Conservation (phyloP, 345 rosid genomes). For the Erysimum cheiranthoides region DNA sequence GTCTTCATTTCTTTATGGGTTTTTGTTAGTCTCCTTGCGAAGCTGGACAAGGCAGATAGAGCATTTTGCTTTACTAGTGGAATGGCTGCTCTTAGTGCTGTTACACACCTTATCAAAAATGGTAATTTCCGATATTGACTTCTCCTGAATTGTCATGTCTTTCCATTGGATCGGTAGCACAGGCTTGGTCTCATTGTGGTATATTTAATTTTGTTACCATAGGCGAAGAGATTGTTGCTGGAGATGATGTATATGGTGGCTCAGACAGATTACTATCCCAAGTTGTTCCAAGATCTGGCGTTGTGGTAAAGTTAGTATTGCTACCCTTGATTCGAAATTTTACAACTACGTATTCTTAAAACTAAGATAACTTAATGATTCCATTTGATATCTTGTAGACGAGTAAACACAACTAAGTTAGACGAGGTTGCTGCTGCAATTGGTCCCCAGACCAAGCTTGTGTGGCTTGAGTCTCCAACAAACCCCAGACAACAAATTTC, state of each 20-base stretch:
- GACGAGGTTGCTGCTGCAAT: slow-evolving; percentile 80
- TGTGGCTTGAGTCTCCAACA: slow-evolving; percentile 94
- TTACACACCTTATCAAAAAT: slow-evolving; percentile 67
- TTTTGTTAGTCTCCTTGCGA: slow-evolving; percentile 74
- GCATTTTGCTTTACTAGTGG: slow-evolving; percentile 98
- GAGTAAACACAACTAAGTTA: slow-evolving; percentile 74
- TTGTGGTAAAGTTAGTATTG: slow-evolving; percentile 76
- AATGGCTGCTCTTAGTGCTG: slow-evolving; percentile 97
- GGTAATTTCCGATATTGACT: slow-evolving; percentile 49
- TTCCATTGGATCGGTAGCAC: background rate
- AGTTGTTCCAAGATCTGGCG: slow-evolving; percentile 78
- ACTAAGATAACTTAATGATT: slow-evolving; percentile 20
- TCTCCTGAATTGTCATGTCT: background rate
- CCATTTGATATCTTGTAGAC: slow-evolving; percentile 55
- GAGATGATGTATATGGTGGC: slow-evolving; percentile 95
- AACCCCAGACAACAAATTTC: slow-evolving; percentile 86
- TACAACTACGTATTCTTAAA: background rate
- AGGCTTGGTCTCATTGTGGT: slow-evolving; percentile 21
- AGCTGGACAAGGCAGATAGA: slow-evolving; percentile 94
- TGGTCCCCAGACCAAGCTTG: slow-evolving; percentile 82
- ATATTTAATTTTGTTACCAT: slow-evolving; percentile 9
- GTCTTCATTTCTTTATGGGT: slow-evolving; percentile 17
- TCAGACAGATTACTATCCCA: slow-evolving; percentile 89
- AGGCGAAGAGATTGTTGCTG: slow-evolving; percentile 94
- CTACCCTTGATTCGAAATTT: slow-evolving; percentile 7